These are phyloP conservation scores for Logfia minima DNA, from an alignment of 129 eudicot genomes.

Conservation along the genomic window DNA sequence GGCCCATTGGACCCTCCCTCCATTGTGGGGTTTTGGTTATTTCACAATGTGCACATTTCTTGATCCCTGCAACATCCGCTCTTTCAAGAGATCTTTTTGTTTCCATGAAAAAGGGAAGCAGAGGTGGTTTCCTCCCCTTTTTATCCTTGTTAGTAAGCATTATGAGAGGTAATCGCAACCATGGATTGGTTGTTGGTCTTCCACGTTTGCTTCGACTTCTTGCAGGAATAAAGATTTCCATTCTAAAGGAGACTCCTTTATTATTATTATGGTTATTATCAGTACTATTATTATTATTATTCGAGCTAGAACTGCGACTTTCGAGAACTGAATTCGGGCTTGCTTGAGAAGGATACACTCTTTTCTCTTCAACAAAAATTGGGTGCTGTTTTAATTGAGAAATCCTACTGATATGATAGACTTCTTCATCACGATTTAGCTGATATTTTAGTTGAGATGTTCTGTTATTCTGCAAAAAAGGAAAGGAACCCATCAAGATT, in stretches of 20 bases:
- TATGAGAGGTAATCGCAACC: constrained; percentile 40
- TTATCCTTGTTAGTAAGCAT: constrained; percentile 39
- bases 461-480: constrained; percentile 28
- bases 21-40: constrained; percentile 81
- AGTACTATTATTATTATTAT: too few species aligned
- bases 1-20: constrained; percentile 88
- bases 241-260: constrained; percentile 38
- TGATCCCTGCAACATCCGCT: constrained; percentile 21
- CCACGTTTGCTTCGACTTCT: constrained; percentile 63
- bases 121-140: constrained; percentile 36
- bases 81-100: constrained; percentile 23
- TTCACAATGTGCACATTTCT: constrained; percentile 73
- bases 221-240: constrained; percentile 37
- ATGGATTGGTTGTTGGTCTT: constrained; percentile 44
- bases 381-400: constrained; percentile 38
- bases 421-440: constrained; percentile 17
- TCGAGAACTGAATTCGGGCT: constrained; percentile 81
- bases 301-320: constrained; percentile 58
- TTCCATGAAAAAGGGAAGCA: constrained; percentile 12
- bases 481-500: not conserved
- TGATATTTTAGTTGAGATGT: constrained; percentile 16
- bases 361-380: constrained; percentile 27
- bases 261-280: not conserved
- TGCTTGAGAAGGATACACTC: constrained; percentile 21
- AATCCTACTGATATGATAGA: constrained; percentile 12